Percentiles rank a stretch among this genome's conserved stretches.
Conservation (phyloP, 768 basidiomycete genomes). For the Mycena galericulata region DNA sequence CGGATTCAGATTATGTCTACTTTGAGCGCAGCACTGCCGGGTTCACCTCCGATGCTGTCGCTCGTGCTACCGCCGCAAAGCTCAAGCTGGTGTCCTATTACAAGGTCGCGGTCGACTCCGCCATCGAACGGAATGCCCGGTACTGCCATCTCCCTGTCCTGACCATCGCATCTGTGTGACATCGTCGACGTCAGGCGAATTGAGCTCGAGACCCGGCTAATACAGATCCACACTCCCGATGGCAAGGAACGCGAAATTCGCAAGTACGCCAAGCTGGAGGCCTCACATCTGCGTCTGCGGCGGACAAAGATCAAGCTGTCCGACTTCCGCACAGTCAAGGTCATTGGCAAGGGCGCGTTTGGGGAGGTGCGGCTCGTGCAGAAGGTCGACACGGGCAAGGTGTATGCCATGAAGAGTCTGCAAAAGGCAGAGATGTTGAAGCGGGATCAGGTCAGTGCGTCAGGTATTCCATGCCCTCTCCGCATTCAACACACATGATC, state of each 20-base stretch:
- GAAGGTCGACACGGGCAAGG: conserved; percentile 96
- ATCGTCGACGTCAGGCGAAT: conserved; percentile 69
- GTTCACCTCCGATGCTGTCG: conserved; percentile 89
- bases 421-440: conserved; percentile 99
- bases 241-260: conserved; percentile 91
- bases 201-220: conserved; percentile 87
- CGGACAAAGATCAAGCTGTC: conserved; percentile 93
- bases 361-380: conserved; percentile 97
- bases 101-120: conserved; percentile 97
- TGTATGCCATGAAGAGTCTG: conserved; percentile 99
- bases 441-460: conserved; percentile 87
- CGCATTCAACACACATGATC: conserved; percentile 20
- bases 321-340: conserved; percentile 97
- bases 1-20: conserved; percentile 82
- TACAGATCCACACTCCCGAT: conserved; percentile 79
- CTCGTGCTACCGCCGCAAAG: conserved; percentile 93
- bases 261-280: conserved; percentile 88
- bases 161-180: neutral
- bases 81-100: conserved; percentile 98
- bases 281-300: conserved; percentile 89
- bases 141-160: conserved; percentile 44
- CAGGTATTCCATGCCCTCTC: neutral
- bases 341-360: conserved; percentile 98
- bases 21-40: conserved; percentile 88
- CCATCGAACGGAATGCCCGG: conserved; percentile 96